Percentiles rank a stretch among this genome's conserved stretches.
phyloP scores from a whole-genome alignment of 305 asterid genomes.

The Fraxinus baroniana region DNA sequence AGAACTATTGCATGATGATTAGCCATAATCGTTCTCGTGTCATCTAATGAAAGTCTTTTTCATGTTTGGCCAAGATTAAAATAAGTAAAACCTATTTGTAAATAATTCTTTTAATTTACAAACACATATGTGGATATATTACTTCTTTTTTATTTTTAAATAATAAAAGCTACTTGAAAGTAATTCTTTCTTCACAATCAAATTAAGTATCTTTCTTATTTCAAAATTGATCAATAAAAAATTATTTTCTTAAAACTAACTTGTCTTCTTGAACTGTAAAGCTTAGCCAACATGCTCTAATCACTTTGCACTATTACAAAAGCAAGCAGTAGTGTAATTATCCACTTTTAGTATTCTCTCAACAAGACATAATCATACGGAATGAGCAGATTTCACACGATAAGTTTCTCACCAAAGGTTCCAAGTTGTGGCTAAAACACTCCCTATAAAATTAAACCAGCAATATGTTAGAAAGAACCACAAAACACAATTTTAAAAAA shows the following conservation, averaged over 20 bases:
- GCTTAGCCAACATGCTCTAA: not conserved
- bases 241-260: not conserved
- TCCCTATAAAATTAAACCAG: constrained; percentile 49
- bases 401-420: constrained; percentile 52
- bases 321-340: not conserved
- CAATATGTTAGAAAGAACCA: constrained; percentile 14
- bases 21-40: not conserved
- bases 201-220: not conserved
- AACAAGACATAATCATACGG: not conserved
- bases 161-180: not conserved
- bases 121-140: not conserved
- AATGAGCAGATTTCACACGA: not conserved
- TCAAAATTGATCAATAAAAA: not conserved
- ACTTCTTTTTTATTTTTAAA: not conserved
- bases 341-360: not conserved
- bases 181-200: not conserved
- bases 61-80: not conserved
- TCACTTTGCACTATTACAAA: not conserved
- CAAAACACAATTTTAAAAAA: not conserved
- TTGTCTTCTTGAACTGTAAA: not conserved
- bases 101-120: not conserved
- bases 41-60: not conserved
- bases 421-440: constrained; percentile 45
- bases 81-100: not conserved
- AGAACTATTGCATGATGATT: not conserved